Evolutionary conservation across 805 yeast genomes (phyloP).

Genomic region (Metschnikowia reukaufii): DNA sequence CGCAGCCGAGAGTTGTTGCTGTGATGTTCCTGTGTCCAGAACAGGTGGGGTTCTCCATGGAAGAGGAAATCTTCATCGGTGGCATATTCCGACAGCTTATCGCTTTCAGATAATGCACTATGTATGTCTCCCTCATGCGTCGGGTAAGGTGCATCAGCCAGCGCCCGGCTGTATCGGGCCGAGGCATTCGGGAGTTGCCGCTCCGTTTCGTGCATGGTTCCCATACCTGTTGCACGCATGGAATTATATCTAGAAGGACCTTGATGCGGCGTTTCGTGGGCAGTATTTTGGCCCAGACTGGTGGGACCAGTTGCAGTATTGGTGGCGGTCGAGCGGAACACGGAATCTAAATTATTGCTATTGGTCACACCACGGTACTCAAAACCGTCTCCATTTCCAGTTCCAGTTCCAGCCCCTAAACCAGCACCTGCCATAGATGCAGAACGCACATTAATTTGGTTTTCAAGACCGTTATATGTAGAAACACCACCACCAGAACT

Average conservation of each 20-base stretch:
- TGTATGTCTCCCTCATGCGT: slow-evolving; percentile 6
- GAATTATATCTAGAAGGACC: slow-evolving; percentile 20
- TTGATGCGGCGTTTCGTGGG: slow-evolving; percentile 8
- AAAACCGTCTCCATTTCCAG: slow-evolving; percentile 29
- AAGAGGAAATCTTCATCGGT: slow-evolving; percentile 17
- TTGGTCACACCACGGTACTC: slow-evolving; percentile 46
- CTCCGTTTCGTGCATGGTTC: slow-evolving; percentile 13
- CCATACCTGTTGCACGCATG: slow-evolving; percentile 7
- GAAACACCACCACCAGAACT: slow-evolving; percentile 20
- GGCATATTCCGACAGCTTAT: slow-evolving; percentile 15
- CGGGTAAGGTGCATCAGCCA: slow-evolving; percentile 13
- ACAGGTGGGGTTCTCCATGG: slow-evolving; percentile 9
- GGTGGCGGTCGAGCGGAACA: slow-evolving; percentile 25
- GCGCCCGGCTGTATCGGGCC: not conserved
- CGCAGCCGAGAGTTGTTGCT: slow-evolving; percentile 23
- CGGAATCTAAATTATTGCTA: slow-evolving; percentile 42
- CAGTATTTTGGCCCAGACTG: slow-evolving; percentile 16
- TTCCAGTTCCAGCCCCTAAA: slow-evolving; percentile 10
- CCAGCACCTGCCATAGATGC: too few species aligned
- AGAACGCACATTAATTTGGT: slow-evolving; percentile 22
- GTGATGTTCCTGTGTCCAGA: slow-evolving; percentile 14
- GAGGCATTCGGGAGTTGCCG: not conserved
- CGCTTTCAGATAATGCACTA: slow-evolving; percentile 7
- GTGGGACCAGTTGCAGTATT: slow-evolving; percentile 13
- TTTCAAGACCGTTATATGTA: slow-evolving; percentile 29